Base-by-base conservation (phyloP, 345 rosid species). In the Diplotaxis tenuifolia region DNA sequence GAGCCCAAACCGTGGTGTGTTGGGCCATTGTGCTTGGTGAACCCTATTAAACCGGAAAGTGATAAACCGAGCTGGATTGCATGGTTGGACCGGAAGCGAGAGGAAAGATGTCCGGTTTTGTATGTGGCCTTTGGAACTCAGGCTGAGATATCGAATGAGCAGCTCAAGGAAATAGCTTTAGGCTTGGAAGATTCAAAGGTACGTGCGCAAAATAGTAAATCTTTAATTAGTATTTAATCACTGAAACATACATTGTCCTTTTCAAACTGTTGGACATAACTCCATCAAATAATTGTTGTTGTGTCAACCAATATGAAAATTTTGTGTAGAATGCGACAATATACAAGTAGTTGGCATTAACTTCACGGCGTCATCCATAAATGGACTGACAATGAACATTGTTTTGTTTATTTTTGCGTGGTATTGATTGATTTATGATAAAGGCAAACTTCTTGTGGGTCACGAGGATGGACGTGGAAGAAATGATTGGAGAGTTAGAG, bases 71-170 rank as follows among this genome's bases (percentile, higher is more conserved):
- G 25, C 15, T 89, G 91, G 92, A 83, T 81, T 28, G 62, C 42
- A 8, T 90, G 93, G 96, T 86, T 90, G 54, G 90, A 93, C 80
- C 57, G 59, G 60, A 87, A 85, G 73, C 80, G 8, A 19, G 83
- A 78, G 4, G 74, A 79, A 19, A 85, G 82, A 5, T 57, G 77
- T 15, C 47, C 89, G 3, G 93, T 90, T 53, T 62, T 93, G 23
- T 93, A 88, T 63, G 88, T 85, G 0, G 96, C 96, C 0, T 90
- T 90, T 65, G 98, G 98, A 56, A 74, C 98, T 2, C 96, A 93
- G 34, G 83, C 86, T 0, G 92, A 86, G 68, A 75, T 89, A 14
- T 79, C 89, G 5, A 12, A 61, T 1, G 78, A 77, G 7, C 93
- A 90, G 42, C 72, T 90, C 20, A 77, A 55, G 32, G 90, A 93